Evolutionary conservation across 2,329 filamentous ascomycete species (phyloP).

Genomic region (Penicillium sclerotiorum): DNA sequence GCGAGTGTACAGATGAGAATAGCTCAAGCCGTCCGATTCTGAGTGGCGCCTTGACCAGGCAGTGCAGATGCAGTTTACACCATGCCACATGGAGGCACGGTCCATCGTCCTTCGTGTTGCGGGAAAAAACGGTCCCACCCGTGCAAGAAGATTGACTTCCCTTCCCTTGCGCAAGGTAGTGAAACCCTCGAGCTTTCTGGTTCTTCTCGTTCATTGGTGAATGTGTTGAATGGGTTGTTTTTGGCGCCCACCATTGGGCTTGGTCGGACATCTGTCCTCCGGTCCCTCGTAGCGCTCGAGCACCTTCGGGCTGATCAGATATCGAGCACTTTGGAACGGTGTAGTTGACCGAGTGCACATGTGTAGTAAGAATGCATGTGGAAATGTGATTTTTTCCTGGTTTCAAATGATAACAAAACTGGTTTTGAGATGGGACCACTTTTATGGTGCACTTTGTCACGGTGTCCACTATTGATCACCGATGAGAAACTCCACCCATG

Average conservation of each 20-base stretch:
- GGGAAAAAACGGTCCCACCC: background rate
- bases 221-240: too few species aligned
- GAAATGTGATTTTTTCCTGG: background rate
- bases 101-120: background rate
- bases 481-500: background rate
- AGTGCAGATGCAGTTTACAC: too few species aligned
- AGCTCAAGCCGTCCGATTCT: too few species aligned
- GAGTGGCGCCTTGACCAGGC: too few species aligned
- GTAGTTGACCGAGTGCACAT: too few species aligned
- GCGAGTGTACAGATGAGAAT: conserved; percentile 3
- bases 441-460: background rate
- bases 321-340: background rate
- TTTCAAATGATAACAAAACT: conserved; percentile 1
- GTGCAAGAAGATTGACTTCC: background rate
- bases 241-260: background rate
- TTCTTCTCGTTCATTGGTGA: background rate
- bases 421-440: conserved; percentile 1
- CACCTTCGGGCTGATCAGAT: background rate
- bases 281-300: background rate
- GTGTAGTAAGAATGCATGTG: background rate
- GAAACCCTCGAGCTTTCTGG: background rate
- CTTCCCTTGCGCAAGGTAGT: background rate
- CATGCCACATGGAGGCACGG: background rate
- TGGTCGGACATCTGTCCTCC: conserved; percentile 6
- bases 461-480: background rate